phyloP scores from a whole-genome alignment of 257 asterid genomes.

The Primulina huaijiensis region DNA sequence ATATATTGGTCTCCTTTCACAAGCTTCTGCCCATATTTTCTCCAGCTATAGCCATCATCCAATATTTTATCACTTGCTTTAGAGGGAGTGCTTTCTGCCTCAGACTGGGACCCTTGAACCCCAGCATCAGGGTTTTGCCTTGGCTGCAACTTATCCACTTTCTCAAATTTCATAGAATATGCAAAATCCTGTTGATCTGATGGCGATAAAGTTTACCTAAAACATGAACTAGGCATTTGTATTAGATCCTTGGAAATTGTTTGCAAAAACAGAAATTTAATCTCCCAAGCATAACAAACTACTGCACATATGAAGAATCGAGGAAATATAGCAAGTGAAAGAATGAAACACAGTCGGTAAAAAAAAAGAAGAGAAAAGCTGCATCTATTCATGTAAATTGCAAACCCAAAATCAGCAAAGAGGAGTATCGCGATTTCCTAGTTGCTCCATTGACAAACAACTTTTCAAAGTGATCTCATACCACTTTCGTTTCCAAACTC shows the following conservation, averaged over 20 bases:
- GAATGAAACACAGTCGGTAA: neutral
- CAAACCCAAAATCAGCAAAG: conserved; percentile 1
- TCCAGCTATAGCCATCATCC: conserved; percentile 92
- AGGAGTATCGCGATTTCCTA: neutral
- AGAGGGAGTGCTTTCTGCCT: conserved; percentile 36
- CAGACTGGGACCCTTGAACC: conserved; percentile 36
- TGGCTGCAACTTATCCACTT: conserved; percentile 50
- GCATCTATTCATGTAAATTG: neutral
- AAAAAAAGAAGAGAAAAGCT: neutral
- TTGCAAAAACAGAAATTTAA: conserved; percentile 5
- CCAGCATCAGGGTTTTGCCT: conserved; percentile 48
- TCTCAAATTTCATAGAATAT: conserved; percentile 35
- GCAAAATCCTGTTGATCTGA: conserved; percentile 29
- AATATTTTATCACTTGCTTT: conserved; percentile 47
- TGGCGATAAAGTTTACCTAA: conserved; percentile 31
- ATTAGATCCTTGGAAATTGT: conserved; percentile 22
- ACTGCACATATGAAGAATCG: neutral
- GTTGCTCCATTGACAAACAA: conserved; percentile 1
- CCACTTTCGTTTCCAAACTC: neutral
- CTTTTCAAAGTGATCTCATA: neutral
- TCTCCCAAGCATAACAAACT: conserved; percentile 13
- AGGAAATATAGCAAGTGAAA: neutral
- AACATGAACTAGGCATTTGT: conserved; percentile 25
- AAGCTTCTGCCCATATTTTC: conserved; percentile 94
- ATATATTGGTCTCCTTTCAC: conserved; percentile 79